Base-by-base conservation (phyloP, 1,284 basidiomycete species). In the Rhizopogon parksii region DNA sequence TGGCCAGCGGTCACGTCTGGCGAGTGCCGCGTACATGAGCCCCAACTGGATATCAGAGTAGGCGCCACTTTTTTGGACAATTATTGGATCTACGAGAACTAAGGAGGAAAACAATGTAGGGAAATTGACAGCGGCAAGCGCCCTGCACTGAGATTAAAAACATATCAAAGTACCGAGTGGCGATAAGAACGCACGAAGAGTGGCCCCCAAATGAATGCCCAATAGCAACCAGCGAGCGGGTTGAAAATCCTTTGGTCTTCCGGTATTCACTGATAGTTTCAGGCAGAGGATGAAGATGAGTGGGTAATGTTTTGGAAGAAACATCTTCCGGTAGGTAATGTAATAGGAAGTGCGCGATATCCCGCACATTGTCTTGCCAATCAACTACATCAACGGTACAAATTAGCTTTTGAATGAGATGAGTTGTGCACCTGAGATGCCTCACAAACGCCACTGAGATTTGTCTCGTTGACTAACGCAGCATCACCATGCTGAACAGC, bases 151-250 rank as follows among this genome's bases (percentile, higher is more conserved):
- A 58, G 39, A 27, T 45, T 30, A 11, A 45, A 9, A 3, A n/a
- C 12, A 46, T 15, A 19, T 49, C 17, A 37, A 38, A 6, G 24
- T 19, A 19, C 6, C 27, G 11, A 19, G 21, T 50, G 19, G 49
- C 34, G 27, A 36, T 27, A 25, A 32, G 9, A 27, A 68, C 81
- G 63, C 61, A 88, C 85, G 77, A 72, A 2, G 80, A 78, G 56
- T 81, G 84, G 1, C 86, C 90, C 24, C 91, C 88, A 53, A 88
- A 83, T 0, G 90, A 94, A 64, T 96, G 91, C 0, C 91, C 92
- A 2, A 92, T 67, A 1, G 74, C 80, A 19, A 93, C 68, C 3
- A 90, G 60, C 9, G 60, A 76, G 14, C 82, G 75, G 19, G 67
- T 56, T 2, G 46, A 51, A 59, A 80, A 76, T 3, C 86, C 80